A percentile compares a stretch with the other conserved stretches of the same genome.
Conservation (phyloP, 495 filamentous ascomycete species). For the Oidiodendron maius region DNA sequence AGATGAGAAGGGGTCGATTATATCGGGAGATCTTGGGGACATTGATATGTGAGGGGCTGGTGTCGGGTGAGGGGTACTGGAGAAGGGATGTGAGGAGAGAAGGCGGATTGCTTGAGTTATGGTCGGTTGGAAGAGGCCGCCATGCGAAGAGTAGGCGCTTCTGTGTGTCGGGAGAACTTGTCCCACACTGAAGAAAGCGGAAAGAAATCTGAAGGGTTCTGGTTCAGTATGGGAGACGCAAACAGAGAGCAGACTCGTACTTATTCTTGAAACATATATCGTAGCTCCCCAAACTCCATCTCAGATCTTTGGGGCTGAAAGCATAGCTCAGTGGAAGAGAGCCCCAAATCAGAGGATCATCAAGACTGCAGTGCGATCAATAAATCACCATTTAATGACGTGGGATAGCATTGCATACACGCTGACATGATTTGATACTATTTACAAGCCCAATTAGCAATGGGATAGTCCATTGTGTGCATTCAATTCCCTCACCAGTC, state of each 20-base stretch:
- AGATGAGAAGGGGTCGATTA: conserved; percentile 51
- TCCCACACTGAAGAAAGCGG: conserved; percentile 73
- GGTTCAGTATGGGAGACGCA: not conserved
- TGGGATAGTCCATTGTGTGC: not conserved
- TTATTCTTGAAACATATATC: conserved; percentile 84
- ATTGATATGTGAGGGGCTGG: conserved; percentile 27
- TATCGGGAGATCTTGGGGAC: conserved; percentile 28
- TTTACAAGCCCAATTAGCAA: conserved; percentile 2
- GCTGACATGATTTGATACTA: conserved; percentile 92
- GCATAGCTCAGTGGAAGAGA: conserved; percentile 66
- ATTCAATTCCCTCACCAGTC: conserved; percentile 54
- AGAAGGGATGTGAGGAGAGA: conserved; percentile 59
- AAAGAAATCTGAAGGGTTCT: conserved; percentile 37
- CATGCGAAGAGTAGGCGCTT: conserved; percentile 59
- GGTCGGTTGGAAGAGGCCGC: conserved; percentile 84
- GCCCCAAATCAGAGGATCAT: conserved; percentile 93
- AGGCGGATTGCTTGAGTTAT: conserved; percentile 82
- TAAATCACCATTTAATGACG: conserved; percentile 1
- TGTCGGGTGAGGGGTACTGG: conserved; percentile 10
- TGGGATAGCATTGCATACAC: conserved; percentile 62
- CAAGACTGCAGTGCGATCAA: conserved; percentile 53
- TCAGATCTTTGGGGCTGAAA: conserved; percentile 63
- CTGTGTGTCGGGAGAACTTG: conserved; percentile 90
- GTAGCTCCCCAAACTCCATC: conserved; percentile 85
- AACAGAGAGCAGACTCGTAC: conserved; percentile 27